Base-by-base conservation (phyloP, 2,329 filamentous ascomycete genomes). In the Sarocladium kiliense region DNA sequence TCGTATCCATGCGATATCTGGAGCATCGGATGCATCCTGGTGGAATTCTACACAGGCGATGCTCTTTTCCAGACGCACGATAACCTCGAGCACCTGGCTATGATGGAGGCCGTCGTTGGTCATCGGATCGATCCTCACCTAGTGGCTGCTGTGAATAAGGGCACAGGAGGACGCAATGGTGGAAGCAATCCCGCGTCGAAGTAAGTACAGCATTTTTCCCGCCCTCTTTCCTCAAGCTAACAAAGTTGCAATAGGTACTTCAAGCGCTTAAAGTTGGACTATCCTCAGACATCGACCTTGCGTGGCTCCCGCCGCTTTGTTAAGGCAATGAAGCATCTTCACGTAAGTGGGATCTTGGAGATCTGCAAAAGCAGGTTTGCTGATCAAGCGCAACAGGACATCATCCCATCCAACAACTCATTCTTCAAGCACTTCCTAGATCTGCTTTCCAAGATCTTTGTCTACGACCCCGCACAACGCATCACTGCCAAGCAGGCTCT, bases 51-150 rank as follows among this genome's bases (percentile, higher is more conserved):
- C 58, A 88, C 85, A 0, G 85, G 85, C 4, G 85, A 88, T 63
- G 85, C 85, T 18, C 71, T 88, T 2, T 88, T 88, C 67, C 85
- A 88, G 65, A 88, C 85, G 1, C 85, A 88, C 61, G 85, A 88
- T 61, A 88, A 88, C 58, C 74, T 88, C 23, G 85, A 88, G 66
- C 85, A 88, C 64, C 71, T 88, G 53, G 85, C 85, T n/a, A 88
- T 88, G 85, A 88, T 88, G 85, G 85, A 87, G 63, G 82, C 80
- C 32, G 85, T 88, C 7, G 82, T 84, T 54, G 82, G 81, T 53
- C 70, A 71, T 21, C 75, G 78, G 51, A 81, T 88, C 53, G 84
- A 87, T 58, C 69, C 71, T 0, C 74, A 80, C 58, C 76, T 88
- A 5, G 79, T 88, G 3, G 70, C 72, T 53, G 54, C 64, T 11